Evolutionary conservation across 2,329 filamentous ascomycete species (phyloP).

Genomic region (Diatrype stigma): DNA sequence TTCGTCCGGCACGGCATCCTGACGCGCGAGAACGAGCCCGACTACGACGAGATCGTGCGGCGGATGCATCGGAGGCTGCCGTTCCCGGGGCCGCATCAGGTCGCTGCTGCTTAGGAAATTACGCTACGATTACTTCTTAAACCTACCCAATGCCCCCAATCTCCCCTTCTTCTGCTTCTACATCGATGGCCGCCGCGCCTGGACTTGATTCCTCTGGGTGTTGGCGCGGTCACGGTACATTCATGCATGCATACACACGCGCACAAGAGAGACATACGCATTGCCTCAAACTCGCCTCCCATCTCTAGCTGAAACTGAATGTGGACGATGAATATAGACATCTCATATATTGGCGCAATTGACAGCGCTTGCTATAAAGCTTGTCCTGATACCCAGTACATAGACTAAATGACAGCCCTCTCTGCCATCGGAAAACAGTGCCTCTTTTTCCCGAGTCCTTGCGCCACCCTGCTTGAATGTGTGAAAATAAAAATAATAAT

Average conservation of each 20-base stretch:
- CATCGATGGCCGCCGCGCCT: too few relatives aligned
- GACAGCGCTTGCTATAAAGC: not conserved
- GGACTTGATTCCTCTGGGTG: too few relatives aligned
- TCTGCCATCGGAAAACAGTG: not conserved
- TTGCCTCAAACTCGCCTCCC: not conserved
- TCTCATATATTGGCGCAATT: not conserved
- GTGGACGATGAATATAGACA: not conserved
- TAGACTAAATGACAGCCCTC: not conserved
- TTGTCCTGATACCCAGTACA: constrained; percentile 1
- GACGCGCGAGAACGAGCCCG: constrained; percentile 71
- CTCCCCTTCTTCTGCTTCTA: too few relatives aligned
- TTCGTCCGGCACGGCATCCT: constrained; percentile 81
- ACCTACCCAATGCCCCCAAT: too few relatives aligned
- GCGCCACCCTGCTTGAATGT: not conserved
- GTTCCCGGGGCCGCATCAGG: constrained; percentile 66
- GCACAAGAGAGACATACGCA: not conserved
- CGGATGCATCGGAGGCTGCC: constrained; percentile 75
- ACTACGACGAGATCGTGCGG: constrained; percentile 70
- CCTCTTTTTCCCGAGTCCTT: not conserved
- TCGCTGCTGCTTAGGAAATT: constrained; percentile 4
- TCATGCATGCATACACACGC: not conserved
- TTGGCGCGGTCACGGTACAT: too few relatives aligned
- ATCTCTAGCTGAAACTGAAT: constrained; percentile 1
- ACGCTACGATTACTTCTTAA: constrained; percentile 8
- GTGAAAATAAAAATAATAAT: not conserved